These are phyloP conservation scores for Alternaria sp. DNA, from an alignment of 2,329 filamentous ascomycete genomes.

Conservation along the genomic window DNA sequence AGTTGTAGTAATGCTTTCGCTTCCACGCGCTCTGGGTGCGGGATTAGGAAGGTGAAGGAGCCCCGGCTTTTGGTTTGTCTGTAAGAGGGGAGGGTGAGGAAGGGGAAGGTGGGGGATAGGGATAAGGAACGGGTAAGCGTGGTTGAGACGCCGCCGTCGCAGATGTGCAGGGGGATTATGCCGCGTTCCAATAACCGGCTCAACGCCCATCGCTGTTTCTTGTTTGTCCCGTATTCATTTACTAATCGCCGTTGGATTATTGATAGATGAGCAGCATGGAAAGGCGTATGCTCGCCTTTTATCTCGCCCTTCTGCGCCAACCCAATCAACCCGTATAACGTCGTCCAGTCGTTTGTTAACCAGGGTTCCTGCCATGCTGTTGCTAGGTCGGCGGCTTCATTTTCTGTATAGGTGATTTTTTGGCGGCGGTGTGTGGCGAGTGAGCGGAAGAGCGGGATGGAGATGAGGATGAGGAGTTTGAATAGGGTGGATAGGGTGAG, in stretches of 20 bases:
- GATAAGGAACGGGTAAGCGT: no score
- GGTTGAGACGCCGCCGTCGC: no score
- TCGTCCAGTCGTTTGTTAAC: background rate
- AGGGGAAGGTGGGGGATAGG: no score
- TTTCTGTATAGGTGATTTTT: fast-evolving
- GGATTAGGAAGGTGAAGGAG: no score
- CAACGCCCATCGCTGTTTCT: background rate
- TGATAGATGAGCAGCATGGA: background rate
- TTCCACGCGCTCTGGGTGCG: no score
- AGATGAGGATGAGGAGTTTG: background rate
- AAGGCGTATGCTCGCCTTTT: background rate
- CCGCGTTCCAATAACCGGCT: background rate
- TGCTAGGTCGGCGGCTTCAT: background rate
- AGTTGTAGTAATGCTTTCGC: no score
- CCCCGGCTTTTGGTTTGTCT: no score
- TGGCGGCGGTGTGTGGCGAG: background rate
- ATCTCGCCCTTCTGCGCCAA: background rate
- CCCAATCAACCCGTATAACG: background rate
- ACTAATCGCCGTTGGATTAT: background rate
- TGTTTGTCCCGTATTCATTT: background rate
- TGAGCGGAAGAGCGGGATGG: background rate
- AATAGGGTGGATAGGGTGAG: background rate
- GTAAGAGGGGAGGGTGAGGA: no score
- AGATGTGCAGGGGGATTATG: no score
- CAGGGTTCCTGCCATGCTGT: background rate